Base-by-base conservation (phyloP, 2,329 filamentous ascomycete genomes). In the Fusarium napiforme region DNA sequence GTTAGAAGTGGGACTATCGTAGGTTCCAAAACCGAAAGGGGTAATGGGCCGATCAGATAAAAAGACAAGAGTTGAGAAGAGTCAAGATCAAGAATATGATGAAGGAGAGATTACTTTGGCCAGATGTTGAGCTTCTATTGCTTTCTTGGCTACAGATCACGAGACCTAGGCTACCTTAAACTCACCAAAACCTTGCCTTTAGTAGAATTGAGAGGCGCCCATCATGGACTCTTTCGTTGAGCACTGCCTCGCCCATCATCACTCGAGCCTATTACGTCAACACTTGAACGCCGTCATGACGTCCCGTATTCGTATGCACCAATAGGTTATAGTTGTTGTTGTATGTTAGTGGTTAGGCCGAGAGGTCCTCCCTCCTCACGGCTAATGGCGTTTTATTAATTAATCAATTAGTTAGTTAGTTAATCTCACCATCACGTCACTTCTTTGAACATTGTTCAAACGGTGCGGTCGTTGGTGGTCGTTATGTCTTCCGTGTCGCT, bases 211-310 rank as follows among this genome's bases (percentile, higher is more conserved):
- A 65, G 47, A 73, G 56, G 55, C 65, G 65, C 60, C 60, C 67
- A 73, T 73, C 71, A 73, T 64, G 62, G 62, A 55, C 39, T 36
- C 47, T 46, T 60, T 42, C 40, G 49, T 34, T 37, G 49, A 47
- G 49, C 47, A 49, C 49, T 37, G 59, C 66, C 68, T 60, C 56
- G 40, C 66, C 58, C 59, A 69, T 72, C 64, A 69, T 60, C 69
- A 40, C 53, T 49, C 34, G 30, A 62, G 39, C 47, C 45, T 28
- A 73, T 73, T 73, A 73, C 71, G 71, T 73, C 71, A 73, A 73
- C 71, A 72, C 63, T 67, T 19, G 8, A 43, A 42, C 40, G 26
- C 36, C 56, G 66, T 68, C 47, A 68, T 68, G 60, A 62, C 55
- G 32, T 55, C 43, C 45, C 47, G 58, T 71, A 58, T 73, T 60